Evolutionary conservation across 345 rosid species (phyloP).

Genomic region (Nasturtium officinale): DNA sequence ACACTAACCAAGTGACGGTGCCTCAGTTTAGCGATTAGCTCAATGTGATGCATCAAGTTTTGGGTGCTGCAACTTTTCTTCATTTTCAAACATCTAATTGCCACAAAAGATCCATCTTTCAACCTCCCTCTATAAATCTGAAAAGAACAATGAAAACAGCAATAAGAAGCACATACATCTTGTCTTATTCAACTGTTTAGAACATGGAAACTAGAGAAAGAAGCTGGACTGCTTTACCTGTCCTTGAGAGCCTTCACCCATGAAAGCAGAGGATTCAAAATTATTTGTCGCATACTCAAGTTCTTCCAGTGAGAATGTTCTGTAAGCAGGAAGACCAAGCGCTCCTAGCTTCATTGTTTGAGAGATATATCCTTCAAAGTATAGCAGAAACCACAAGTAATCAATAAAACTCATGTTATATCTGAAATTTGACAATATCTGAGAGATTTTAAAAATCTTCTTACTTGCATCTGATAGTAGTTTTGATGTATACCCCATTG

Average conservation of each 20-base stretch:
- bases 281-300: constrained; percentile 80
- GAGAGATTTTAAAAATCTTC: constrained; percentile 17
- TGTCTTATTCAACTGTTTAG: background rate
- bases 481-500: constrained; percentile 77
- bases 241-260: constrained; percentile 95
- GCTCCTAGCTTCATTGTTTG: constrained; percentile 89
- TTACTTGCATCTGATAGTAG: constrained; percentile 88
- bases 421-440: background rate
- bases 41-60: constrained; percentile 81
- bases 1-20: constrained; percentile 87
- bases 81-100: constrained; percentile 85
- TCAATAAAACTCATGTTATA: constrained; percentile 9
- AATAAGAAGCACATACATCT: background rate
- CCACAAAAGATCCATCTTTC: constrained; percentile 75
- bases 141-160: constrained; percentile 7
- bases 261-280: constrained; percentile 84
- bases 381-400: constrained; percentile 25
- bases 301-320: constrained; percentile 86
- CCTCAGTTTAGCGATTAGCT: constrained; percentile 80
- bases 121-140: constrained; percentile 89
- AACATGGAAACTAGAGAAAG: constrained; percentile 10
- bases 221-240: constrained; percentile 55
- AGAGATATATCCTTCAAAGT: constrained; percentile 73
- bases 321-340: constrained; percentile 84
- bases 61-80: constrained; percentile 73